These are phyloP conservation scores for Irpex lacteus DNA, from an alignment of 1,284 basidiomycete species.

Conservation along the genomic window DNA sequence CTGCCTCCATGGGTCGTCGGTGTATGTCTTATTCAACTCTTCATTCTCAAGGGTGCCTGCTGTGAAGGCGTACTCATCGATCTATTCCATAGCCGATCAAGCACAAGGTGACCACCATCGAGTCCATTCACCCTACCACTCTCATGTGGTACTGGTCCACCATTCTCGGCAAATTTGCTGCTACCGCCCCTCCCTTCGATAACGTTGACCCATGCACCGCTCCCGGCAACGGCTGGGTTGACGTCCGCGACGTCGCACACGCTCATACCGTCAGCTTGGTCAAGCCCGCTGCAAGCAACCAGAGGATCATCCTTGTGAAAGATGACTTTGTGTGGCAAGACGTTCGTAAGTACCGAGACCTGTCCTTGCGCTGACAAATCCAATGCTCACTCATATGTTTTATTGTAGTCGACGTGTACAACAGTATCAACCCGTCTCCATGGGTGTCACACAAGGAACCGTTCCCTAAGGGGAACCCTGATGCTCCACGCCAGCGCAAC, in stretches of 20 bases:
- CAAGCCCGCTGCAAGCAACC: constrained; percentile 15
- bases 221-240: constrained; percentile 38
- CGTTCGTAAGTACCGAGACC: constrained; percentile 15
- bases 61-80: background rate
- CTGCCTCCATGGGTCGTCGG: constrained; percentile 53
- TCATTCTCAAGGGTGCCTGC: background rate
- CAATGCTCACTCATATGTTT: background rate
- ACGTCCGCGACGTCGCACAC: constrained; percentile 59
- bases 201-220: background rate
- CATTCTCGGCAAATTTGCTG: constrained; percentile 21
- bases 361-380: background rate
- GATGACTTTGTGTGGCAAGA: constrained; percentile 24
- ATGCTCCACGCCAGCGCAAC: background rate
- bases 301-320: constrained; percentile 17
- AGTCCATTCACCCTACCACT: constrained; percentile 52
- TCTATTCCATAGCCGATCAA: constrained; percentile 31
- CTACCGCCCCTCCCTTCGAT: background rate
- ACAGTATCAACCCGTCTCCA: constrained; percentile 17
- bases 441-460: constrained; percentile 18
- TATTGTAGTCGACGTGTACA: constrained; percentile 12
- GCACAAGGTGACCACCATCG: constrained; percentile 45
- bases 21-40: constrained; percentile 3
- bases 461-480: constrained; percentile 26
- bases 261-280: constrained; percentile 51
- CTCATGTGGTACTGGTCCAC: constrained; percentile 31